Conservation (phyloP, 352 stramenopile species). For the Pythium pyrilobum region DNA sequence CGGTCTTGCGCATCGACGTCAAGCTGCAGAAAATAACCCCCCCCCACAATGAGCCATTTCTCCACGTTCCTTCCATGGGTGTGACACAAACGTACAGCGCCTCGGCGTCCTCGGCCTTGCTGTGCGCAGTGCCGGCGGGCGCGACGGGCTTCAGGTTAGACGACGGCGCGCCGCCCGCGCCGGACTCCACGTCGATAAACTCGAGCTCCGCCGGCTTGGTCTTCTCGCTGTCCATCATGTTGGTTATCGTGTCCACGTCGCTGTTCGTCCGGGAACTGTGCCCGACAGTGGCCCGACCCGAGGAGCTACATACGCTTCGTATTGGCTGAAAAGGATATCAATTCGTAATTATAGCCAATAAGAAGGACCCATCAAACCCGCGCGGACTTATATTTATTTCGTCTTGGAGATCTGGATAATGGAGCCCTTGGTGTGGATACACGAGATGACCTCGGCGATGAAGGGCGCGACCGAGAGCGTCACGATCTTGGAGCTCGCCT, state of each 20-base stretch:
- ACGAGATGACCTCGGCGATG: constrained; percentile 86
- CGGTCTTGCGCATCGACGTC: constrained; percentile 59
- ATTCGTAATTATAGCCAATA: constrained; percentile 2
- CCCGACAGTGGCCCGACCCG: too few relatives aligned
- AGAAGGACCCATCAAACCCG: background rate
- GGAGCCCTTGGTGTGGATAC: constrained; percentile 83
- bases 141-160: constrained; percentile 14
- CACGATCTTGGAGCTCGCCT: constrained; percentile 65
- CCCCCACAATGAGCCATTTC: background rate
- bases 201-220: constrained; percentile 66
- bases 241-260: background rate
- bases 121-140: background rate
- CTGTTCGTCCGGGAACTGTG: too few relatives aligned
- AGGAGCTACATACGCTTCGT: background rate
- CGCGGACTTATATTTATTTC: constrained; percentile 38
- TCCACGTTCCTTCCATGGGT: background rate
- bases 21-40: constrained; percentile 26
- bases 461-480: constrained; percentile 83
- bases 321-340: constrained; percentile 8
- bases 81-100: constrained; percentile 57
- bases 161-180: constrained; percentile 2
- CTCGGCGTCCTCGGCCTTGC: constrained; percentile 39
- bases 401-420: constrained; percentile 81
- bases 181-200: constrained; percentile 68
- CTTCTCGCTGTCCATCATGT: constrained; percentile 43